Evolutionary conservation across 179 eudicot species (phyloP).

Genomic region (Vitellaria paradoxa): DNA sequence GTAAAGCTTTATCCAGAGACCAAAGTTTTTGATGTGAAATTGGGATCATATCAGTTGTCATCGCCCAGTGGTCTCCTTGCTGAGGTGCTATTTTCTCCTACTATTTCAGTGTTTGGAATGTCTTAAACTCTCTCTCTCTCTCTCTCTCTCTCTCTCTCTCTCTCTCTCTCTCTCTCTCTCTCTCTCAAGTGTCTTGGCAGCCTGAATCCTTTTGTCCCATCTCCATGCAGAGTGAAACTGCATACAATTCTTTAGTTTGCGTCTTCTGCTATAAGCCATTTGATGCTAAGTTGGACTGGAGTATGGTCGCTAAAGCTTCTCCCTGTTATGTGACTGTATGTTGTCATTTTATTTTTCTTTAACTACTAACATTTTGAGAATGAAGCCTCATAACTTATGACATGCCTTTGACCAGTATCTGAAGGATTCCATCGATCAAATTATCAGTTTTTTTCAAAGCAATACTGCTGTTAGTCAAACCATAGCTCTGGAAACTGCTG

Average conservation of each 20-base stretch:
- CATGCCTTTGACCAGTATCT: conserved; percentile 63
- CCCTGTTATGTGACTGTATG: conserved; percentile 91
- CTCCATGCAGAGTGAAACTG: conserved; percentile 74
- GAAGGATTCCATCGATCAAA: conserved; percentile 83
- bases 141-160: background rate
- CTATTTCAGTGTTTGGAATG: background rate
- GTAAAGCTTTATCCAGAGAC: conserved; percentile 80
- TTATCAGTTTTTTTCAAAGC: conserved; percentile 78
- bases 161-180: background rate
- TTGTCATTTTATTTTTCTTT: conserved; percentile 5
- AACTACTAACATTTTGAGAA: background rate
- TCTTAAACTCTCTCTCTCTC: background rate
- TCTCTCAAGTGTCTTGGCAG: background rate
- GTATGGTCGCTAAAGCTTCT: conserved; percentile 92
- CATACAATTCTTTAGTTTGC: conserved; percentile 72
- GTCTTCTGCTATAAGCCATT: conserved; percentile 88
- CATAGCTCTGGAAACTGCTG: conserved; percentile 92
- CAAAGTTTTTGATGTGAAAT: conserved; percentile 75
- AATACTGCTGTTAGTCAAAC: conserved; percentile 73
- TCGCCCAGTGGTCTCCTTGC: conserved; percentile 95
- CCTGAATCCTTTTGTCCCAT: conserved; percentile 12
- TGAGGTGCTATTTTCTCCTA: conserved; percentile 42
- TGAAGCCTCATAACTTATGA: conserved; percentile 18
- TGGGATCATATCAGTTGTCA: conserved; percentile 88
- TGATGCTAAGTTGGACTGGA: conserved; percentile 89